These are phyloP conservation scores for Adiantum capillusveneris DNA, from an alignment of 75 land plant species.

Conservation along the genomic window DNA sequence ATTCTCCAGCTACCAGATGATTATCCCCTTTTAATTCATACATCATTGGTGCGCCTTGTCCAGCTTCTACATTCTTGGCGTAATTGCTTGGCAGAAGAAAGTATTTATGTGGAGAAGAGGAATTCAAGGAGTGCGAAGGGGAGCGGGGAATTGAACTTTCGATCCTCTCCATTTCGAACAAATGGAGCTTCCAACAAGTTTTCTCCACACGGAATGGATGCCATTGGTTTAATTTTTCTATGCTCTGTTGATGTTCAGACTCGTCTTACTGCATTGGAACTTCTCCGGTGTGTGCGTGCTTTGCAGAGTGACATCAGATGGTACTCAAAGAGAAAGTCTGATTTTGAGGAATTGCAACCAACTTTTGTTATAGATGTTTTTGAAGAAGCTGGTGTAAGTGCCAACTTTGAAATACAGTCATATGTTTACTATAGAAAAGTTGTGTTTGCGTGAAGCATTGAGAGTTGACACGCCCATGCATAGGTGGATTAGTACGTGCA, in stretches of 20 bases:
- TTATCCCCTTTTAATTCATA: conserved; percentile 85
- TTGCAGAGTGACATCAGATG: conserved; percentile 72
- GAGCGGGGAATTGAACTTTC: conserved; percentile 24
- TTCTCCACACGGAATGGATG: conserved; percentile 87
- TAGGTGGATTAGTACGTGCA: no score
- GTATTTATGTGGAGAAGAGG: conserved; percentile 23
- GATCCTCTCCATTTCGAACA: conserved; percentile 28
- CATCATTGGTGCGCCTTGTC: conserved; percentile 82
- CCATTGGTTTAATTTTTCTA: conserved; percentile 89
- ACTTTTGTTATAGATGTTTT: conserved; percentile 94
- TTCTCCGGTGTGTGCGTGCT: conserved; percentile 88
- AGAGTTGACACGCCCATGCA: no score
- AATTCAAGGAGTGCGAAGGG: conserved; percentile 20
- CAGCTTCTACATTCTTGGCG: conserved; percentile 94
- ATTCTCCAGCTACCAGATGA: conserved; percentile 87
- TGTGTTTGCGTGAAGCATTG: no score
- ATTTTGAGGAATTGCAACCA: conserved; percentile 54
- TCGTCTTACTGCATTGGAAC: conserved; percentile 85
- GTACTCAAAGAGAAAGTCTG: conserved; percentile 24
- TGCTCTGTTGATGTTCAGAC: conserved; percentile 92
- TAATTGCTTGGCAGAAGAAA: conserved; percentile 73
- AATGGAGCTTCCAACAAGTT: conserved; percentile 53
- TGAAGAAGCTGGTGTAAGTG: conserved; percentile 94
- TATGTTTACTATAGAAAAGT: no score
- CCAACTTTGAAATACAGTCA: no score